phyloP scores from a whole-genome alignment of 208 protist genomes.

The Wallacemonas sp. region DNA sequence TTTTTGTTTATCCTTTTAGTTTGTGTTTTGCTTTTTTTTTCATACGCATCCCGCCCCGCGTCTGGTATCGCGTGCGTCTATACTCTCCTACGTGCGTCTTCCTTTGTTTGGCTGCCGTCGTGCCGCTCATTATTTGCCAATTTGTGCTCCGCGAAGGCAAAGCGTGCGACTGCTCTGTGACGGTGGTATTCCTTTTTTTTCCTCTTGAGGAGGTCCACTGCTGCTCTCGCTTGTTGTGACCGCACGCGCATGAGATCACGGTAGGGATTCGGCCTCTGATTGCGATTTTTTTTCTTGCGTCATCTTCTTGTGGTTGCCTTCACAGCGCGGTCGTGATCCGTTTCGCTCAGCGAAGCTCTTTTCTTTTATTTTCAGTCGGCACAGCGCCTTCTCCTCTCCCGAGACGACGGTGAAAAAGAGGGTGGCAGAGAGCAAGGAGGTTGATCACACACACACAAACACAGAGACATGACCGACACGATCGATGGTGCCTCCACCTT shows the following conservation, averaged over 20 bases:
- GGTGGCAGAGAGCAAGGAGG: no score
- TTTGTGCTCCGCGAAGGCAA: background rate
- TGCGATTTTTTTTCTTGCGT: no score
- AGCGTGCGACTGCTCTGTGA: background rate
- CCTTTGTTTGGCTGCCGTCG: background rate
- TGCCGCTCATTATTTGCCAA: background rate
- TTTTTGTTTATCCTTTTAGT: background rate
- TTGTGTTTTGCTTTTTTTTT: background rate
- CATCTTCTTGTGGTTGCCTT: no score
- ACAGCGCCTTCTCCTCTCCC: no score
- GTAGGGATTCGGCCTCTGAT: no score
- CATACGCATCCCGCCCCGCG: background rate
- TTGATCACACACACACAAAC: no score
- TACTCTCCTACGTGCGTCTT: background rate
- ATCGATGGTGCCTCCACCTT: background rate
- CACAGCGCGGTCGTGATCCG: no score
- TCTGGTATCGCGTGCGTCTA: background rate
- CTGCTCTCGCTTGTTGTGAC: background rate
- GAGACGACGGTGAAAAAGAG: no score
- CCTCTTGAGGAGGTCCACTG: background rate
- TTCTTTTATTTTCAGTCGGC: no score
- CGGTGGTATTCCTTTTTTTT: background rate
- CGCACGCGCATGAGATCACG: no score
- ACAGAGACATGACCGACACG: no score
- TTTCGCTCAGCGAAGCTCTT: no score